phyloP scores from a whole-genome alignment of 495 filamentous ascomycete genomes.

The Hypoxylon cercidicola region DNA sequence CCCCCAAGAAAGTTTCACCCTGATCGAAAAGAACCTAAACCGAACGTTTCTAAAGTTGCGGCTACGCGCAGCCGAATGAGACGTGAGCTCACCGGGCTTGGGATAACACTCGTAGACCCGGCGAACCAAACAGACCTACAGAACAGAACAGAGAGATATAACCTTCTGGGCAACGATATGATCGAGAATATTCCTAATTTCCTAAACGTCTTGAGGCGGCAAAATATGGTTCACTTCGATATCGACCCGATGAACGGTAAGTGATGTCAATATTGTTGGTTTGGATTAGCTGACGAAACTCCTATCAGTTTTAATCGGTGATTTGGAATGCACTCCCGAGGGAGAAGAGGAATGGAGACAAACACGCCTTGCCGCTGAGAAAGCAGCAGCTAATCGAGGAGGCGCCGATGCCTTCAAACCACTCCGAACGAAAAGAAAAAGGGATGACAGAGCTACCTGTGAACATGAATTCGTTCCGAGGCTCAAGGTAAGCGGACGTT shows the following conservation, averaged over 20 bases:
- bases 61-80: background rate
- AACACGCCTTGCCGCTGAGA: background rate
- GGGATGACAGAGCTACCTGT: background rate
- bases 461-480: slow-evolving; percentile 20
- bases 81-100: background rate
- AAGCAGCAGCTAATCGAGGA: no score
- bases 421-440: background rate
- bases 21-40: background rate
- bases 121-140: no score
- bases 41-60: no score
- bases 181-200: slow-evolving; percentile 20
- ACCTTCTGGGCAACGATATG: background rate
- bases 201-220: background rate
- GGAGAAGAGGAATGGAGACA: background rate
- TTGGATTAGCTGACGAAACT: slow-evolving; percentile 5
- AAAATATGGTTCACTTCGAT: slow-evolving; percentile 29
- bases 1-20: slow-evolving; percentile 26
- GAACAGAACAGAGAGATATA: no score
- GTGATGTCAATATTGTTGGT: background rate
- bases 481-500: slow-evolving; percentile 15
- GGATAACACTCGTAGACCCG: background rate
- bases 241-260: slow-evolving; percentile 24
- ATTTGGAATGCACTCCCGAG: background rate
- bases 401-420: no score
- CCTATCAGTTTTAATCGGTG: slow-evolving; percentile 15